A percentile compares a stretch with the other conserved stretches of the same genome.
Evolutionary conservation across 345 rosid genomes (phyloP).

Genomic region (Stellera chamaejasme): DNA sequence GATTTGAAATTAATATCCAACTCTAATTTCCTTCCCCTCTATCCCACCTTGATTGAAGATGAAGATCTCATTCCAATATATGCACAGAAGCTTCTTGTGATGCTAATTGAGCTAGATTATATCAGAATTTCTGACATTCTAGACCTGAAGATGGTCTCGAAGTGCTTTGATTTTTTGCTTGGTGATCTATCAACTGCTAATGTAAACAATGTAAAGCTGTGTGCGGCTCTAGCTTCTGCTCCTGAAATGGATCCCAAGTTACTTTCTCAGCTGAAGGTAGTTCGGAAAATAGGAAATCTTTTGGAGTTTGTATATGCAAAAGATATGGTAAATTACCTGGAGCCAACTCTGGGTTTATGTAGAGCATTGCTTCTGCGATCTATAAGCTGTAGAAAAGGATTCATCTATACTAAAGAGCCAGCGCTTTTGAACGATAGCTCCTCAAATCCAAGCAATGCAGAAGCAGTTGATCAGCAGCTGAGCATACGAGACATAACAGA

Average conservation of each 20-base stretch:
- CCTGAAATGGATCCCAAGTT: conserved; percentile 92
- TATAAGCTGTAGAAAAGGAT: conserved; percentile 42
- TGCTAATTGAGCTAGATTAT: conserved; percentile 72
- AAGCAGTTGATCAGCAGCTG: conserved; percentile 41
- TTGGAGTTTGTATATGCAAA: conserved; percentile 79
- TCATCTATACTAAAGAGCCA: conserved; percentile 42
- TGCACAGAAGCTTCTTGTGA: conserved; percentile 90
- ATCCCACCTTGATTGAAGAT: conserved; percentile 83
- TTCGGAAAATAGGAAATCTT: conserved; percentile 78
- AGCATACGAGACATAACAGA: conserved; percentile 70
- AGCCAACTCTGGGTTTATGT: conserved; percentile 78
- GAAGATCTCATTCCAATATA: conserved; percentile 98
- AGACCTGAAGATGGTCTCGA: conserved; percentile 74
- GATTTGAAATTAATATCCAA: conserved; percentile 69
- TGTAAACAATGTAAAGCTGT: conserved; percentile 84
- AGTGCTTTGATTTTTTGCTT: conserved; percentile 85
- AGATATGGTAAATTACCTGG: conserved; percentile 96
- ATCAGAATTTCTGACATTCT: conserved; percentile 71
- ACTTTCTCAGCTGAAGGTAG: conserved; percentile 78
- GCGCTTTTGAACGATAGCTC: conserved; percentile 49
- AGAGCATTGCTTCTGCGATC: conserved; percentile 72
- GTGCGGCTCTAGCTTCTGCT: conserved; percentile 86
- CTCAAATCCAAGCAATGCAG: conserved; percentile 25
- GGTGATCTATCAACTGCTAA: conserved; percentile 84
- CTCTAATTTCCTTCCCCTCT: conserved; percentile 86